Conservation (phyloP, 2,329 filamentous ascomycete genomes). For the Leptographium galeiforme region DNA sequence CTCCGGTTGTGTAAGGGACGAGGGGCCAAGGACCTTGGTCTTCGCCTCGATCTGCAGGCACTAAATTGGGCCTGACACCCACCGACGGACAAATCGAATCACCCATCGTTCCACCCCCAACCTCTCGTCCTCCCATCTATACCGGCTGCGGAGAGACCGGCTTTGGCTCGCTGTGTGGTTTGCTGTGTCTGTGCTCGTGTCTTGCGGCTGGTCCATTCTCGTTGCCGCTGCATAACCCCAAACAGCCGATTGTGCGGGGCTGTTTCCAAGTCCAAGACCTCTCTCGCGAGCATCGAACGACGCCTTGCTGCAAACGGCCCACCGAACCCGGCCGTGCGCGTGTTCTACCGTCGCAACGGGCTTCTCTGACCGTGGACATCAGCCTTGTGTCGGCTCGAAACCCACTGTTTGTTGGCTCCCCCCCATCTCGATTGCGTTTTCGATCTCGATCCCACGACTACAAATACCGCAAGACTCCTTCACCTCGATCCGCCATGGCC, state of each 20-base stretch:
- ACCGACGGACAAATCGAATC: constrained; percentile 1
- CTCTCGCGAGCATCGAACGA: not conserved
- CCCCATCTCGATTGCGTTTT: not conserved
- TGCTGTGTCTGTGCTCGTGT: too few relatives aligned
- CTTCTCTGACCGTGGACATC: not conserved
- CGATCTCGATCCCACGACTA: not conserved
- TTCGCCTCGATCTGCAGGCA: too few relatives aligned
- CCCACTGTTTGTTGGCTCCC: too few relatives aligned
- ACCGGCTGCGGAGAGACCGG: not conserved
- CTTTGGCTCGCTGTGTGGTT: not conserved
- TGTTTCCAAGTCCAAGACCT: not conserved
- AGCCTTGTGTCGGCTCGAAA: not conserved
- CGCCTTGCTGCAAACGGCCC: not conserved
- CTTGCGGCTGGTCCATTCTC: too few relatives aligned
- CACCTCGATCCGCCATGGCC: constrained; percentile 4
- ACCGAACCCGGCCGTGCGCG: not conserved
- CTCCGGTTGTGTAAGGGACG: too few relatives aligned
- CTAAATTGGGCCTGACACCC: too few relatives aligned
- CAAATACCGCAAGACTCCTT: not conserved
- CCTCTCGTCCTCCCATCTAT: not conserved
- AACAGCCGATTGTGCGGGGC: not conserved
- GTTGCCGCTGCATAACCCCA: too few relatives aligned
- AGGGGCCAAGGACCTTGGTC: too few relatives aligned
- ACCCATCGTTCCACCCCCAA: constrained; percentile 3
- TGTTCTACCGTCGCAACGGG: not conserved